Base-by-base conservation (phyloP, 768 basidiomycete species). In the Tylopilus sp. region DNA sequence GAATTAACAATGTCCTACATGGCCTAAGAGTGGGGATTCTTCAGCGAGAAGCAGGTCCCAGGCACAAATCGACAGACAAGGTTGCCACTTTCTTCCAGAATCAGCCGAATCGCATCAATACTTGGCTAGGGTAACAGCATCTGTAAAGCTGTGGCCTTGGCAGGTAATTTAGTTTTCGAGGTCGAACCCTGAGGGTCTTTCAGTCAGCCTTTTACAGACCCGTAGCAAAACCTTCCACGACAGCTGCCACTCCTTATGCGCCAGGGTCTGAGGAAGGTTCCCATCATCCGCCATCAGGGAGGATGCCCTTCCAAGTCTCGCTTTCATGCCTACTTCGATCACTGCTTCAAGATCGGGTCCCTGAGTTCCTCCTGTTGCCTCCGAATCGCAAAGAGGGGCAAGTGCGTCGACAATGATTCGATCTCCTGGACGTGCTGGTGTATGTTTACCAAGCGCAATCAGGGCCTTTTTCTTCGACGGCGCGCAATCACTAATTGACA, bases 331-430 rank as follows among this genome's bases (percentile, higher is more conserved):
- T 31, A n/a, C n/a, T n/a, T 68, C 59, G 0, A 70, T 73, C 1
- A 51, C 36, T 22, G n/a, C 40, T 42, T 48, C 30, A 10, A 49
- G 30, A 15, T 12, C 31, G 20, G 21, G 12, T 6, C 30, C 18
- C 31, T 28, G 28, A 11, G 11, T 35, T 18, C 23, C 35, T 11
- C 17, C 38, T 6, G 47, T 31, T 21, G 21, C 30, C 35, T 42
- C n/a, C 9, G 69, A 57, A 8, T 57, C 57, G 44, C 74, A 76
- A 51, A 82, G 78, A 13, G 79, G 75, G 15, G 62, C 55, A 7
- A 83, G 69, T 0, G 81, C 77, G 48, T 83, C 81, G 25, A 84
- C 70, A 42, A 82, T 64, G 1, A 80, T 84, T n/a, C 80, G 73
- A 41, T 81, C 79, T 0, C 80, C 80, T 3, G 70, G 72, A 61